Evolutionary conservation across 192 early-diverging fungal species (phyloP), one percentile per base, ranked within the genome.

Genomic region (Gorgonomyces haynaldii): DNA sequence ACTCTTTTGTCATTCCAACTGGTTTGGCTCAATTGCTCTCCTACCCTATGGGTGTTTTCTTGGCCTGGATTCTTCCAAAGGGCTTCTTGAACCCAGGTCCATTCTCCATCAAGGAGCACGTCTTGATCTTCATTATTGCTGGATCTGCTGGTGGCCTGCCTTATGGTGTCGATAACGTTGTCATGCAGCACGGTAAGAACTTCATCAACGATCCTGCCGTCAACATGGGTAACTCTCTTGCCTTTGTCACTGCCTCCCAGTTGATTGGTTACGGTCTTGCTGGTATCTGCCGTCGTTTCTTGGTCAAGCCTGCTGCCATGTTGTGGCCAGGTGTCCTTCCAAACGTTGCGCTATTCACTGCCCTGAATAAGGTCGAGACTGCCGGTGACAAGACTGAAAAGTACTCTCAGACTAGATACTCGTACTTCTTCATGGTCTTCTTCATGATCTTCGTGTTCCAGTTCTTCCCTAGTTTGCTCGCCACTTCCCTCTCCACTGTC

Each of bases 21-120:
- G 40, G 35, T 39, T 19, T 85, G 15, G 81, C 80, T 4, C 74
- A 80, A 46, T 53, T 91, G 56, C 62, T 86, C 0, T 61, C 79
- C 0, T 88, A 84, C 44, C 83, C 88, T 1, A 44, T 82, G 3
- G 88, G 88, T 1, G 62, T 70, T 19, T 27, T 85, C 16, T 51
- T 83, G 57, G 81, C 83, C 21, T 61, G 66, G 37, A 46, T 74
- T 13, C 54, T 85, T 32, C 83, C 85, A 9, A 64, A 42, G 2
- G 37, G 36, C 9, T n/a, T n/a, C 54, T 69, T 89, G 40, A 92
- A 92, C 53, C 83, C 84, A 0, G 89, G 85, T 1, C 87, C 81
- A 19, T 92, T 88, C 65, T 81, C 67, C 58, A 75, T 88, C 53
- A 92, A 92, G 56, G 89, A 91, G 50, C 87, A 90, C 54, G 84